phyloP scores from a whole-genome alignment of 352 stramenopile genomes.

The Globisporangium cylindrosporum region DNA sequence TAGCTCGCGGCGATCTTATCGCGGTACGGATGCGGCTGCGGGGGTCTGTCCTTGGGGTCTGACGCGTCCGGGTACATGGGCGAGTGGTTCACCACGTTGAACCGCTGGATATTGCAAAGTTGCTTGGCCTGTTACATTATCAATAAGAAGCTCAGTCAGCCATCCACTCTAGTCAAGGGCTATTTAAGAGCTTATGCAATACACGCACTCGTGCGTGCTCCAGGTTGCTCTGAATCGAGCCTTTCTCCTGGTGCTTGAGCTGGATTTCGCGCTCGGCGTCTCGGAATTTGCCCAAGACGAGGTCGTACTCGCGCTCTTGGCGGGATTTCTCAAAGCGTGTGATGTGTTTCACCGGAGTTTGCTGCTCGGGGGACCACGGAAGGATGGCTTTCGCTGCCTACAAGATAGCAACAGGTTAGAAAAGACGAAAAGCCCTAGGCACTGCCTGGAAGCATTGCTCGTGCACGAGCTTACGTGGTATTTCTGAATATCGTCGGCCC shows the following conservation, averaged over 20 bases:
- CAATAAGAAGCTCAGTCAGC: not conserved
- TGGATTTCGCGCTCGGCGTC: constrained; percentile 47
- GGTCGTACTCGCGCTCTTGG: constrained; percentile 69
- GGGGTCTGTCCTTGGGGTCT: constrained; percentile 40
- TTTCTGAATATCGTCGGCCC: constrained; percentile 55
- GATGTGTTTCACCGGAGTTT: constrained; percentile 52
- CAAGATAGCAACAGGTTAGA: not conserved
- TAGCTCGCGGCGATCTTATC: constrained; percentile 39
- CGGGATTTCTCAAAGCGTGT: constrained; percentile 69
- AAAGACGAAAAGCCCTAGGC: no score
- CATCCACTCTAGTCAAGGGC: not conserved
- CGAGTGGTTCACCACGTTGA: constrained; percentile 67
- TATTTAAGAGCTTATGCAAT: not conserved
- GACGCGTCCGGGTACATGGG: constrained; percentile 44
- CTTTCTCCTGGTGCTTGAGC: constrained; percentile 29
- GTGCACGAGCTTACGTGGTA: constrained; percentile 37
- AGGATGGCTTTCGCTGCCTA: constrained; percentile 60
- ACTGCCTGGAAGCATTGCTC: no score
- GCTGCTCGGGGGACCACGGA: constrained; percentile 57
- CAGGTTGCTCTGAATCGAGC: constrained; percentile 31
- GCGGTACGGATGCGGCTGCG: constrained; percentile 29
- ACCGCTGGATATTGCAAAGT: constrained; percentile 53
- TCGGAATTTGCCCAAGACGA: constrained; percentile 63
- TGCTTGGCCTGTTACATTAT: constrained; percentile 43
- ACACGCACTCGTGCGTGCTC: constrained; percentile 38